Conservation (phyloP, 352 stramenopile species). For the Phytophthora capsici region DNA sequence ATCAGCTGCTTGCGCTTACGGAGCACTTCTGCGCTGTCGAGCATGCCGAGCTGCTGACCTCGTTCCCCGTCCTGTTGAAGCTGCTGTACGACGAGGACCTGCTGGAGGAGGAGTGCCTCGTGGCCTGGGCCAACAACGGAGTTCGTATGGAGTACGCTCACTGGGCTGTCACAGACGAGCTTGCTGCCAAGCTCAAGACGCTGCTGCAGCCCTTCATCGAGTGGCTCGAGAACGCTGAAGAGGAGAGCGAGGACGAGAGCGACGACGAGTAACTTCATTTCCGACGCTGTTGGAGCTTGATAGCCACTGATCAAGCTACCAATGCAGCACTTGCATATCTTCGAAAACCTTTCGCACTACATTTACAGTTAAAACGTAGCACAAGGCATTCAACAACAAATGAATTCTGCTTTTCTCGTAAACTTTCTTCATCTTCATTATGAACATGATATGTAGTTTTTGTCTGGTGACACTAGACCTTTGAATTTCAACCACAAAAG, state of each 20-base stretch:
- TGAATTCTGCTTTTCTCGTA: conserved; percentile 19
- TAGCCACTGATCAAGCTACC: conserved; percentile 6
- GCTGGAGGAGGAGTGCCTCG: conserved; percentile 95
- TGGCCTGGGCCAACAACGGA: conserved; percentile 89
- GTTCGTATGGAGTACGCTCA: conserved; percentile 85
- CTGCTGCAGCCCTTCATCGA: conserved; percentile 95
- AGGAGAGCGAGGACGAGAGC: conserved; percentile 87
- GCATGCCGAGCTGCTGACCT: conserved; percentile 70
- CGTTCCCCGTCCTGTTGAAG: conserved; percentile 97
- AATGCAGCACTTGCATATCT: conserved; percentile 24
- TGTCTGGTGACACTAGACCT: conserved; percentile 8
- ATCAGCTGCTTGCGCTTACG: conserved; percentile 92
- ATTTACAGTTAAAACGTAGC: conserved; percentile 8
- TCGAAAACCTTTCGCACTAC: conserved; percentile 5
- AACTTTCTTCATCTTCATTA: no score
- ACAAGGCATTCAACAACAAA: conserved; percentile 14
- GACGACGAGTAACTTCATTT: conserved; percentile 55
- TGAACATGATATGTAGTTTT: no score
- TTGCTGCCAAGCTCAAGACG: conserved; percentile 82
- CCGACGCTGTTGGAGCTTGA: conserved; percentile 1
- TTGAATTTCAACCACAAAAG: neutral
- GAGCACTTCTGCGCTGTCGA: conserved; percentile 93
- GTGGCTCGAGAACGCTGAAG: conserved; percentile 97
- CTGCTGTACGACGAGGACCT: conserved; percentile 97
- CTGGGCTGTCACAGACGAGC: conserved; percentile 90